These are phyloP conservation scores for Boletus rubescentipes DNA, from an alignment of 768 basidiomycete genomes.

Conservation along the genomic window DNA sequence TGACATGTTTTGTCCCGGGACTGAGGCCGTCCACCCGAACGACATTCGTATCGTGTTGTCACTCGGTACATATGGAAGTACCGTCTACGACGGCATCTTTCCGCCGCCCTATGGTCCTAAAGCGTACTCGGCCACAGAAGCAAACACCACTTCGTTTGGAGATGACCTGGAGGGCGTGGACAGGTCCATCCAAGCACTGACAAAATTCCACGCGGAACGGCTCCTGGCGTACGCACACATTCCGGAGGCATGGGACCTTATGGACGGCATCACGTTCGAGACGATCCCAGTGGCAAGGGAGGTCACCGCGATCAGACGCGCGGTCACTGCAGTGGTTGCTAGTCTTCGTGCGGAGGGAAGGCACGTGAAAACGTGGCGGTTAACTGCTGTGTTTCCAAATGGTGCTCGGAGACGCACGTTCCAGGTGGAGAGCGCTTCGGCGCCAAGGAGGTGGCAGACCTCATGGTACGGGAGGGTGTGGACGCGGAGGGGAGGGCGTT, in stretches of 20 bases:
- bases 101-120: slow-evolving; percentile 73
- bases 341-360: slow-evolving; percentile 20
- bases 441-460: slow-evolving; percentile 43
- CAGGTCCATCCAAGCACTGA: slow-evolving; percentile 49
- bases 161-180: slow-evolving; percentile 33
- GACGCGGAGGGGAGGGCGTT: slow-evolving; percentile 12
- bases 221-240: slow-evolving; percentile 54
- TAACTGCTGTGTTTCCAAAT: slow-evolving; percentile 60
- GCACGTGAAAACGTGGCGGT: slow-evolving; percentile 69
- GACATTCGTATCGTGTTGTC: slow-evolving; percentile 60
- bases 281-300: slow-evolving; percentile 71
- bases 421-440: slow-evolving; percentile 26
- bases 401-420: slow-evolving; percentile 43
- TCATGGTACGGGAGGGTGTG: slow-evolving; percentile 34
- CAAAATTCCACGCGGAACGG: slow-evolving; percentile 62
- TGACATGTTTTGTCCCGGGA: slow-evolving; percentile 31
- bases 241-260: slow-evolving; percentile 46
- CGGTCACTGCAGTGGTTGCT: slow-evolving; percentile 44
- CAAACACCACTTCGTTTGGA: slow-evolving; percentile 46
- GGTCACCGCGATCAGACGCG: slow-evolving; percentile 60
- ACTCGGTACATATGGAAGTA: slow-evolving; percentile 74
- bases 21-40: slow-evolving; percentile 7
- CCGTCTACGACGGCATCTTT: slow-evolving; percentile 61
- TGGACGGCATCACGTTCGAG: slow-evolving; percentile 76
- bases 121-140: slow-evolving; percentile 33